phyloP scores from a whole-genome alignment of 2,329 filamentous ascomycete genomes.

The Ophiocordyceps camponoti-saundersi region DNA sequence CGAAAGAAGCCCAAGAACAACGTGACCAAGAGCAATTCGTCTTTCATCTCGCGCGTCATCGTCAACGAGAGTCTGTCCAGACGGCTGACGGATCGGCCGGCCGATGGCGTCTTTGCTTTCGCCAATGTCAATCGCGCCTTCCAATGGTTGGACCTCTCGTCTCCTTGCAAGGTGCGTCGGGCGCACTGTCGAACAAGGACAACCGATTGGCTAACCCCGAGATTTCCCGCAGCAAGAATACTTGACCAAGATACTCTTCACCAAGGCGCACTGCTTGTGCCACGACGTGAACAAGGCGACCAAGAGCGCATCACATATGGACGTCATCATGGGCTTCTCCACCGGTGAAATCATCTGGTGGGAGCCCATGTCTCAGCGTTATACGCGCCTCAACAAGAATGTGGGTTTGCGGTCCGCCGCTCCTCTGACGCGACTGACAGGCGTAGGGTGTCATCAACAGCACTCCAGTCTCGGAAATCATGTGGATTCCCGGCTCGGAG shows the following conservation, averaged over 20 bases:
- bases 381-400: conserved; percentile 92
- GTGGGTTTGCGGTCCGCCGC: conserved; percentile 26
- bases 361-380: conserved; percentile 91
- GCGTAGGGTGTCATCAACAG: conserved; percentile 69
- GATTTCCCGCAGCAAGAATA: conserved; percentile 53
- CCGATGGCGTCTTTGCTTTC: conserved; percentile 75
- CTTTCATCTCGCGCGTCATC: conserved; percentile 93
- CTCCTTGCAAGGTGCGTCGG: conserved; percentile 43
- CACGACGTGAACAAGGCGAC: conserved; percentile 82
- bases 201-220: conserved; percentile 8
- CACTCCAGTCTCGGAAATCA: conserved; percentile 71
- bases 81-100: conserved; percentile 59
- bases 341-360: conserved; percentile 98
- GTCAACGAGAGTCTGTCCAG: conserved; percentile 69
- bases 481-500: conserved; percentile 89
- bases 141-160: conserved; percentile 86
- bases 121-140: conserved; percentile 91
- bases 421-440: neutral
- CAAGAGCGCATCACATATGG: conserved; percentile 64
- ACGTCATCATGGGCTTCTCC: conserved; percentile 89
- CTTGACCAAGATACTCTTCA: conserved; percentile 89
- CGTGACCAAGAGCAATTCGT: conserved; percentile 96
- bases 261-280: conserved; percentile 85
- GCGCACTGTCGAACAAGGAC: neutral
- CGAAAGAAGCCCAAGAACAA: conserved; percentile 92